Conservation (phyloP, 352 stramenopile species). For the Pythium aquatile region DNA sequence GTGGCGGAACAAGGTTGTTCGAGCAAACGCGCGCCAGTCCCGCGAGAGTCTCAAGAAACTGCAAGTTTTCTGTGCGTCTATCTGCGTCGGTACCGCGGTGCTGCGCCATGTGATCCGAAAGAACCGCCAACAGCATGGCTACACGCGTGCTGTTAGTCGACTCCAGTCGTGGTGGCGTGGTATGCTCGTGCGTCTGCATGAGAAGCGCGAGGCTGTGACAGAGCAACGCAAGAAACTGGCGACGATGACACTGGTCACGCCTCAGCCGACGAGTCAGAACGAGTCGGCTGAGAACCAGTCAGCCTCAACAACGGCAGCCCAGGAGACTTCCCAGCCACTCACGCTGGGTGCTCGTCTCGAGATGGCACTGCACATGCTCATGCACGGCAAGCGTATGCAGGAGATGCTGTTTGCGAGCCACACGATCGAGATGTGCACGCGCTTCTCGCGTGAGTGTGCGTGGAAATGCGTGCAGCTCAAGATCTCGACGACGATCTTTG, state of each 20-base stretch:
- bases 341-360: conserved; percentile 62
- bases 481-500: conserved; percentile 90
- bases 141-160: conserved; percentile 26
- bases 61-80: conserved; percentile 8
- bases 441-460: conserved; percentile 90
- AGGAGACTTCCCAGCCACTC: conserved; percentile 30
- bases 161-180: conserved; percentile 78
- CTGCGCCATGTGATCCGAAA: conserved; percentile 13
- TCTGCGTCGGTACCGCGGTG: conserved; percentile 13
- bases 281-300: neutral
- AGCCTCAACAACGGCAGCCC: neutral
- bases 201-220: conserved; percentile 38
- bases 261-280: neutral
- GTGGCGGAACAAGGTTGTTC: conserved; percentile 4
- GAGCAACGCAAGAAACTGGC: conserved; percentile 56
- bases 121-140: conserved; percentile 11
- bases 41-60: conserved; percentile 13
- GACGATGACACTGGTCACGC: conserved; percentile 40
- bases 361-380: conserved; percentile 68
- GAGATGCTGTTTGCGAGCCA: conserved; percentile 92
- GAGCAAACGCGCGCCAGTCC: neutral
- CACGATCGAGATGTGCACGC: conserved; percentile 91
- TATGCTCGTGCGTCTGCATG: conserved; percentile 51
- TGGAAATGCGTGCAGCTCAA: conserved; percentile 83
- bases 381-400: conserved; percentile 83